Conservation (phyloP, 768 basidiomycete species). For the Mycena floridula region DNA sequence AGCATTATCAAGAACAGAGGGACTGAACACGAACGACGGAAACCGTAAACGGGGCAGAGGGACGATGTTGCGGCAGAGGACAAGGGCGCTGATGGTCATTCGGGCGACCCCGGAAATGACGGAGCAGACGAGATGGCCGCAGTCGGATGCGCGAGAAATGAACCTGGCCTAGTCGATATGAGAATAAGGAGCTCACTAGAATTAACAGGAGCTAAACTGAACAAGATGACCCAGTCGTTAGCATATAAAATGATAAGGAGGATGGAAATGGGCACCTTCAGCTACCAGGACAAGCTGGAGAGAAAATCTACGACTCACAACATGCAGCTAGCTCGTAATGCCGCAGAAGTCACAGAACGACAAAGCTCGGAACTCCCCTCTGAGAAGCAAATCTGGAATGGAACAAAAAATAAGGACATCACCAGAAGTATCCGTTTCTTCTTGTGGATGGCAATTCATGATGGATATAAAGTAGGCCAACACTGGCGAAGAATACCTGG, state of each 20-base stretch:
- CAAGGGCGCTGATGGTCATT: not conserved
- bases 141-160: not conserved
- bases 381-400: conserved; percentile 8
- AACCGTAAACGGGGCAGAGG: too few relatives aligned
- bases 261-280: not conserved
- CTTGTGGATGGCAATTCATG: conserved; percentile 12
- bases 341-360: conserved; percentile 1
- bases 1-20: too few relatives aligned
- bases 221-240: conserved; percentile 8
- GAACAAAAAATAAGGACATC: conserved; percentile 6
- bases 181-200: not conserved
- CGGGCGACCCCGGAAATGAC: not conserved
- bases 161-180: not conserved
- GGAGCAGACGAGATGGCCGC: not conserved
- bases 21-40: too few relatives aligned
- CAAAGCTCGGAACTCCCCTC: not conserved
- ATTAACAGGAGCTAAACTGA: not conserved
- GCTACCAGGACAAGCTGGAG: conserved; percentile 1
- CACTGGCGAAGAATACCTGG: conserved; percentile 12
- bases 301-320: conserved; percentile 1
- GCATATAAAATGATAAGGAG: conserved; percentile 11
- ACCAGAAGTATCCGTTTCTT: conserved; percentile 8
- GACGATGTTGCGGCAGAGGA: too few relatives aligned
- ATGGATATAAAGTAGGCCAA: conserved; percentile 7
- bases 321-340: conserved; percentile 2